Evolutionary conservation across 169 alveolate genomes (phyloP), one percentile per base, ranked within the genome.

Genomic region (Cryptosporidium meleagridis): DNA sequence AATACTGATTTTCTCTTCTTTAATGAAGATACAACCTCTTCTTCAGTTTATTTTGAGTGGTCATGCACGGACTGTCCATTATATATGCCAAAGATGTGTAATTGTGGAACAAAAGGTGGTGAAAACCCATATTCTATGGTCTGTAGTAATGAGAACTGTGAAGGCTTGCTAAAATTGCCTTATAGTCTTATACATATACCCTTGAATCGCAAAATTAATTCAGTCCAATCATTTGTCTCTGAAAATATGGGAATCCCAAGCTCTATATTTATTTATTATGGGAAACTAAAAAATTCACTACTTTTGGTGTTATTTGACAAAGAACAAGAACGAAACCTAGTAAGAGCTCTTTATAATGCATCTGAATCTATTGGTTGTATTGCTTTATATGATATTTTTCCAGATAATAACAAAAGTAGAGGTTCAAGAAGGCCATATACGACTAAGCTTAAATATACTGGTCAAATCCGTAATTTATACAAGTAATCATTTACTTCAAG

Each of bases 181-280:
- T 89, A 68, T 65, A 75, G 92, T 29, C 53, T 92, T 26, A 89
- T 92, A 29, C 93, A 92, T 26, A 91, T 92, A 26, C 80, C 93
- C 3, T 71, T 92, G 33, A 67, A 61, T 21, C 92, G 92, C 23
- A 85, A 53, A 23, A n/a, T 68, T 31, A 91, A 86, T 45, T 69
- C 87, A 29, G 58, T 92, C 8, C 53, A 75, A 31, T 21, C 87
- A 14, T 70, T 92, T 45, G 85, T 80, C 0, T 44, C 65, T 61
- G 69, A 59, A 26, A 67, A 61, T 33, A 80, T 31, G 67, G 62
- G 80, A 21, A 39, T 80, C 16, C 89, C 89, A 45, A 65, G 21
- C 29, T 62, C 80, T 9, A 23, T 62, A 39, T 21, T 62, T 41
- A 80, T 80, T 18, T 80, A 44, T 80, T 80, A 80, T 59, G 89